Conservation (phyloP, 331 rosid genomes). For the Arachis monticola region DNA sequence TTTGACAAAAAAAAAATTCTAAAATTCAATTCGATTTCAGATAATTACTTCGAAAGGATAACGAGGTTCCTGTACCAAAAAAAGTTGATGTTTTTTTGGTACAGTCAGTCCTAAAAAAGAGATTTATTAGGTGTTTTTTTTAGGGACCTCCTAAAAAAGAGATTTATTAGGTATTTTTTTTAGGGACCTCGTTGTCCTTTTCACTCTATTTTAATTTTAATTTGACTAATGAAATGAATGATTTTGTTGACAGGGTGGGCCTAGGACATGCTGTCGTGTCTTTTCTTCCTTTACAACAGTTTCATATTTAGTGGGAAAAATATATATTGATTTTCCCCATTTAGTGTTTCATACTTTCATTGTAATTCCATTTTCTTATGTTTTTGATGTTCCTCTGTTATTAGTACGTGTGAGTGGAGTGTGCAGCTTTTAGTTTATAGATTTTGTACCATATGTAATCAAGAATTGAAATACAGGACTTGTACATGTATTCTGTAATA, state of each 20-base stretch:
- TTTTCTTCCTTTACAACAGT: constrained; percentile 11
- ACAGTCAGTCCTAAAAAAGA: too few relatives aligned
- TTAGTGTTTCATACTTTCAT: neutral
- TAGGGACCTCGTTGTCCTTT: too few relatives aligned
- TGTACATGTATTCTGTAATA: constrained; percentile 8
- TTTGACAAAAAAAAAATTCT: too few relatives aligned
- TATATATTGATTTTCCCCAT: neutral
- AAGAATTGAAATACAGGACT: neutral
- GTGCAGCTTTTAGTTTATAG: constrained; percentile 22
- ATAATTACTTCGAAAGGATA: too few relatives aligned
- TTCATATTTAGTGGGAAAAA: neutral
- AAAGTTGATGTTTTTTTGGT: too few relatives aligned
- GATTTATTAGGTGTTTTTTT: too few relatives aligned
- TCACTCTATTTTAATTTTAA: too few relatives aligned
- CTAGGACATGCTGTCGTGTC: constrained; percentile 20
- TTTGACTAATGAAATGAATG: neutral
- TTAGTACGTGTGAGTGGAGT: constrained; percentile 10
- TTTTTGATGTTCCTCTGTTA: neutral
- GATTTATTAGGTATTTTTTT: too few relatives aligned
- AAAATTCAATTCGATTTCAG: too few relatives aligned
- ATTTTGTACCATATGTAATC: neutral
- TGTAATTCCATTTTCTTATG: constrained; percentile 5
- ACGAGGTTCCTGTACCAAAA: too few relatives aligned
- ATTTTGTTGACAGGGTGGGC: constrained; percentile 37
- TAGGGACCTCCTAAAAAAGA: too few relatives aligned